Evolutionary conservation across 768 basidiomycete species (phyloP), one percentile per base, ranked within the genome.

Genomic region (Phanerochaete carnosa): DNA sequence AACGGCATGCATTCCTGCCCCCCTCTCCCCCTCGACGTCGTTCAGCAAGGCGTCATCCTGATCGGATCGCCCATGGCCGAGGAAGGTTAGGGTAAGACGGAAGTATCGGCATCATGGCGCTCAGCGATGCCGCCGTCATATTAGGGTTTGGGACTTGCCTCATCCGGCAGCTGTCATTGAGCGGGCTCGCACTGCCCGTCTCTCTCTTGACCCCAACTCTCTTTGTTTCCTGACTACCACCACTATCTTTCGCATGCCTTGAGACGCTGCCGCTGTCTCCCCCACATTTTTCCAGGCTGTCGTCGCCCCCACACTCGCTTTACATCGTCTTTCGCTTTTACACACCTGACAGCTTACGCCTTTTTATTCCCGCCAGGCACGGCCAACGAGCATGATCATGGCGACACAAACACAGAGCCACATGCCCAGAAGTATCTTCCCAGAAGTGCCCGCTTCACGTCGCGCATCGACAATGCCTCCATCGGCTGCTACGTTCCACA

Each of bases 381-480:
- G 54, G 5, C 35, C 54, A 15, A 55, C 54, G 28, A 55, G 35
- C 25, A 15, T 25, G 8, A n/a, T 55, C 12, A 55, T 55, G 54
- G n/a, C 33, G n/a, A n/a, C 47, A 32, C 23, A 16, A n/a, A 35
- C 46, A 3, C 59, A 45, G 19, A 30, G 55, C 13, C 60, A 61
- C 29, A 61, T 61, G 60, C 60, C 60, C 37, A 49, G 54, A 33
- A 61, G 60, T 46, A 61, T 61, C 7, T 61, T 61, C 60, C 55
- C 53, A 1, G 60, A 55, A 25, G 29, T 55, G 19, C 60, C 60
- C 13, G 25, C 30, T 8, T 51, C 52, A 25, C 54, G 43, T 13
- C 60, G 60, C 25, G 29, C 57, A 16, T 32, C 57, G 29, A 37
- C 60, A 19, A 23, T 32, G 12, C 28, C 55, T 1, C 11, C 49